Base-by-base conservation (phyloP, 2,329 filamentous ascomycete genomes). In the Fusarium cyanostomum region DNA sequence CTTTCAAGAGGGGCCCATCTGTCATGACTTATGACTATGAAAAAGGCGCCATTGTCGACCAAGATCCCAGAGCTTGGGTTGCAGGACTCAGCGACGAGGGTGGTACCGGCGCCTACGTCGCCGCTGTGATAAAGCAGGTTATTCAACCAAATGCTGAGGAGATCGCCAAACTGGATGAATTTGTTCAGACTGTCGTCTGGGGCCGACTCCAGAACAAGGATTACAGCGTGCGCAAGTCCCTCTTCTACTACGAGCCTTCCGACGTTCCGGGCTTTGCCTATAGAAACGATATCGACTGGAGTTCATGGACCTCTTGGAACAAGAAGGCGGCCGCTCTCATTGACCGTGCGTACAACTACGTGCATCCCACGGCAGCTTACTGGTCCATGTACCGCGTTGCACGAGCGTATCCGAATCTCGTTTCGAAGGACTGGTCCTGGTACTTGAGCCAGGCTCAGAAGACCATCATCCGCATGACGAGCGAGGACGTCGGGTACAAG, bases 51-150 rank as follows among this genome's bases (percentile, higher is more conserved):
- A 77, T 78, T 21, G 80, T 84, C 4, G 71, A 74, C 27, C 81
- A 83, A 46, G 81, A 84, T 30, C 54, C 76, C 1, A 79, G 86
- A 1, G 84, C 80, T 7, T 88, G 85, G 85, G 81, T 88, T 5
- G 80, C 85, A 1, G 86, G 86, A 0, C 76, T 88, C 1, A 86
- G 84, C 52, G 85, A 88, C 54, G 86, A 88, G 72, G 85, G 78
- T 1, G 86, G 86, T 1, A 82, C 82, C 0, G 84, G 84, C 1
- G 81, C 84, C 0, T 87, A 81, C 59, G 78, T 87, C 1, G 83
- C 85, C 0, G 81, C 83, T 0, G 74, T 80, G 2, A 80, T 85
- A 74, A 88, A 88, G 72, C 82, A 86, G 55, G 77, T 78, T 2
- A 70, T 80, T 7, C 82, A 82, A 30, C 84, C 85, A 0, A 72